Conservation (phyloP, 768 basidiomycete genomes). For the Calocybe gangraenosa region DNA sequence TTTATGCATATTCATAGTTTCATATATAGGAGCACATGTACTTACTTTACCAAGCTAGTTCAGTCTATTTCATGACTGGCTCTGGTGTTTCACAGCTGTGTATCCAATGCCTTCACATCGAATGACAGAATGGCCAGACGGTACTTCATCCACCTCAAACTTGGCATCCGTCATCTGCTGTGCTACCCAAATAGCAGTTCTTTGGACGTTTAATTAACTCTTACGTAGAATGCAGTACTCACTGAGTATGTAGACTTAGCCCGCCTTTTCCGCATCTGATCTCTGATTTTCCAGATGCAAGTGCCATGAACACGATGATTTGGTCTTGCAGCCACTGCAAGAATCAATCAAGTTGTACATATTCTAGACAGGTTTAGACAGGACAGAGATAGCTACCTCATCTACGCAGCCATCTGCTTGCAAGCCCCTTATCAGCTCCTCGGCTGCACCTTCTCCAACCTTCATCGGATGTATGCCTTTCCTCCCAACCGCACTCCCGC, state of each 20-base stretch:
- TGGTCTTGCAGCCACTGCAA: slow-evolving; percentile 59
- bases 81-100: slow-evolving; percentile 15
- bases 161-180: slow-evolving; percentile 64
- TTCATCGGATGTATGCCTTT: slow-evolving; percentile 40
- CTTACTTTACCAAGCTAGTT: not conserved
- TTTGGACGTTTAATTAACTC: slow-evolving; percentile 13
- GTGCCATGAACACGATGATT: slow-evolving; percentile 71
- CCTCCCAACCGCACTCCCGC: slow-evolving; percentile 62
- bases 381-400: slow-evolving; percentile 37
- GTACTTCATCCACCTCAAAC: slow-evolving; percentile 50
- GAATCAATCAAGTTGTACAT: not conserved
- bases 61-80: not conserved
- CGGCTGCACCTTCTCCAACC: slow-evolving; percentile 60
- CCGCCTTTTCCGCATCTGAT: slow-evolving; percentile 53
- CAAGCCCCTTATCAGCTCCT: slow-evolving; percentile 53
- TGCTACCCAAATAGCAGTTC: slow-evolving; percentile 72
- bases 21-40: too few relatives aligned
- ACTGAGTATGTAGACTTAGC: slow-evolving; percentile 68
- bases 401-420: slow-evolving; percentile 71
- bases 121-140: slow-evolving; percentile 38
- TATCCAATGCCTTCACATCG: slow-evolving; percentile 67
- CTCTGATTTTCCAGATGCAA: slow-evolving; percentile 61
- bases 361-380: not conserved
- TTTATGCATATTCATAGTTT: not conserved
- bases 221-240: slow-evolving; percentile 9